phyloP scores from a whole-genome alignment of 805 yeast genomes.

The Candida nemodendra region DNA sequence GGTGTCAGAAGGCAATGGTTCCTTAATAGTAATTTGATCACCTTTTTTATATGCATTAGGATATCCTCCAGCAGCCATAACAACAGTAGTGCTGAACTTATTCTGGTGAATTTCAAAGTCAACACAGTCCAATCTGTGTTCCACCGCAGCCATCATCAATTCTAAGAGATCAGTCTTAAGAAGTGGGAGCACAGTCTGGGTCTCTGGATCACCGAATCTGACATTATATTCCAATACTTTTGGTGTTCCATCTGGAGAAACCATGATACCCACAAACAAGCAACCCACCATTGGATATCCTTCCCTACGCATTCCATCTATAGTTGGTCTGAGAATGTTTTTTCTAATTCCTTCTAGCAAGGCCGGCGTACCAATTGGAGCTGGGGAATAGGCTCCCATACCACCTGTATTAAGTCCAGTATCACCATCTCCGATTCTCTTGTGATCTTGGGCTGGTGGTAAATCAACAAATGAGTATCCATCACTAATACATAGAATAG shows the following conservation, averaged over 20 bases:
- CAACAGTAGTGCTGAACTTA: constrained; percentile 85
- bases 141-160: constrained; percentile 89
- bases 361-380: constrained; percentile 86
- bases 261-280: constrained; percentile 91
- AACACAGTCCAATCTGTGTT: constrained; percentile 88
- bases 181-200: constrained; percentile 92
- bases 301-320: constrained; percentile 94
- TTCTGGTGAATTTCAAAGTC: constrained; percentile 49
- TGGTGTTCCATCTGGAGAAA: constrained; percentile 77
- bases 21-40: constrained; percentile 66
- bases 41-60: constrained; percentile 88
- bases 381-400: constrained; percentile 99
- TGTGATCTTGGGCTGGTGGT: constrained; percentile 98
- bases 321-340: constrained; percentile 82
- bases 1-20: constrained; percentile 52
- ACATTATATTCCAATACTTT: constrained; percentile 96
- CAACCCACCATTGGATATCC: constrained; percentile 96
- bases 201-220: constrained; percentile 98
- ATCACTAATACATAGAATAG: constrained; percentile 87
- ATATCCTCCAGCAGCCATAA: constrained; percentile 95
- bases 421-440: constrained; percentile 91
- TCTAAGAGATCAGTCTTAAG: constrained; percentile 90
- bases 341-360: constrained; percentile 68
- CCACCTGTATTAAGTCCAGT: constrained; percentile 97
- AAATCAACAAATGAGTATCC: constrained; percentile 88